Base-by-base conservation (phyloP, 78 protist genomes). In the Dictyostelium capitatum region DNA sequence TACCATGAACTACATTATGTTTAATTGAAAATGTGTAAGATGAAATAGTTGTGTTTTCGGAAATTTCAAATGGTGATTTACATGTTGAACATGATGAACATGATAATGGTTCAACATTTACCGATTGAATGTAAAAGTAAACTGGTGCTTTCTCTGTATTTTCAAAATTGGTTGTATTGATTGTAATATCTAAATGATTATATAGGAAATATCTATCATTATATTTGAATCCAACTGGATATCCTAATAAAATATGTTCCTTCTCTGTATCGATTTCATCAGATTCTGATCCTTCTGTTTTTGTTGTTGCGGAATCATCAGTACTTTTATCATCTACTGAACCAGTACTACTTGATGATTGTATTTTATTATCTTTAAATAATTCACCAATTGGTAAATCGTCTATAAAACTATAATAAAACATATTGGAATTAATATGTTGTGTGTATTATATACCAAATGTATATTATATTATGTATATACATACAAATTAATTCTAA, bases 331-430 rank as follows among this genome's bases (percentile, higher is more conserved):
- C 23, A 6, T 23, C 70, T 62, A 62, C 70, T 62, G 1, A 0
- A 30, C 0, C n/a, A 10, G 1, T 5, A 30, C 0, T 37, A 10
- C 30, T 19, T 30, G 12, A 30, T 23, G 2, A 37, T 51, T 14
- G n/a, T 51, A 67, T 30, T 32, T 17, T 67, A 32, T 67, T 67
- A 17, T 67, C 17, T 32, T 48, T 17, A 19, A 23, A 54, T 10
- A 25, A 28, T 14, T 87, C 84, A 28, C 85, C 93, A 47, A 77
- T 50, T 37, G 93, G 93, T 37, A 87, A 77, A 32, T 54, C 93
- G 50, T 87, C 93, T 17, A 87, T 43, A 87, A 75, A 87, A 20
- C 93, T 87, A 50, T 75, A 8, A 11, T 15, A 25, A 43, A 14
- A 15, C 5, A 14, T 46, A 20, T 32, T 41, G 14, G 8, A 6